Evolutionary conservation across 192 early-diverging fungal genomes (phyloP), one percentile per base, ranked within the genome.

Genomic region (Spizellomyces punctatus): DNA sequence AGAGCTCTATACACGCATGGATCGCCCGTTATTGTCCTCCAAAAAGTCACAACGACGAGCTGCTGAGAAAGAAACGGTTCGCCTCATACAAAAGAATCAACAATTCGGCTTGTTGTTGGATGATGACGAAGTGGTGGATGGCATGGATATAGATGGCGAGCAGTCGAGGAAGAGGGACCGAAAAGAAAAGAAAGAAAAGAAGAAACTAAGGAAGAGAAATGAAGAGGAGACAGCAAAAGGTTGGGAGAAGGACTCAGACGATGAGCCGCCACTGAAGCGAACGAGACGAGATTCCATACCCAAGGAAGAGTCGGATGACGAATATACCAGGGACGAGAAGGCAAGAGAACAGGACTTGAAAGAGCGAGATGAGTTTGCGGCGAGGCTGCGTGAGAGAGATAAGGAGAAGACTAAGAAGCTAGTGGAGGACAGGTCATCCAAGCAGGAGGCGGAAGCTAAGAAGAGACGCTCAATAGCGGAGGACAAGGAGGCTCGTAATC

Each of bases 361-460:
- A 59, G 96, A 99, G 78, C 88, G 94, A 54, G 95, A 99, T 68
- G 96, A 93, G 73, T 93, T 96, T 80, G 92, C 90, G 6, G 83
- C 90, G 56, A 78, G 95, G 43, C 74, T 98, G 46, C 87, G 86
- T 68, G 85, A 91, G 64, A 91, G 88, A 72, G 96, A 99, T 72
- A 87, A 89, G 58, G 90, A 91, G 49, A 88, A 83, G 73, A 91
- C 83, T 44, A 95, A 90, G 58, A 92, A 89, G 75, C 74, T 91
- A n/a, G 78, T 91, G 16, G 91, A 91, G 60, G 92, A 94, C 69
- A 71, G 86, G 45, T 89, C 89, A 1, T 87, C 90, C 36, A 88
- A 86, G 62, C 71, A 69, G 22, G 88, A 89, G 19, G 81, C 85
- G 1, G 92, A 94, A 71, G 79, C 88, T 8, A 73, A 81, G 36